These are phyloP conservation scores for Citrus unshiu DNA, from an alignment of 345 rosid species.

Conservation along the genomic window DNA sequence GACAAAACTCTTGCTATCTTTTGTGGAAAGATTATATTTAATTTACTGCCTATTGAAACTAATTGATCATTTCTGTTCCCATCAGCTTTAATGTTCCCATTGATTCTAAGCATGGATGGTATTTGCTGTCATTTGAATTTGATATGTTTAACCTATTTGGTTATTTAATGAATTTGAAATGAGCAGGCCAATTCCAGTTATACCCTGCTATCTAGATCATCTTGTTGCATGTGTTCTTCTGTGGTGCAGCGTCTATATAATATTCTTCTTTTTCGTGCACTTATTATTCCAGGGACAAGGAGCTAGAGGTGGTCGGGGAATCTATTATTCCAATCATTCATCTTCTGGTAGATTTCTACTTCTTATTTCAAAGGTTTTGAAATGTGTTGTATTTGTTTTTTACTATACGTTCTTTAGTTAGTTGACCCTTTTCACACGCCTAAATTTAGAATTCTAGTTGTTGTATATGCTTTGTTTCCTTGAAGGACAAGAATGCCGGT, in stretches of 20 bases:
- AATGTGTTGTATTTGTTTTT: background rate
- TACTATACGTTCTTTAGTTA: background rate
- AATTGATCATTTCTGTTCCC: background rate
- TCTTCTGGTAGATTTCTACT: conserved; percentile 36
- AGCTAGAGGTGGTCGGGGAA: conserved; percentile 47
- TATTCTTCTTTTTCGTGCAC: background rate
- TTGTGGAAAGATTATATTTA: background rate
- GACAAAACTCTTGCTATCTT: background rate
- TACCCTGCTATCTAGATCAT: background rate
- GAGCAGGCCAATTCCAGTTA: background rate
- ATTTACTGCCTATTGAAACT: background rate
- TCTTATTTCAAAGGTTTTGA: background rate
- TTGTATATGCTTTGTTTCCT: background rate
- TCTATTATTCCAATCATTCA: conserved; percentile 32
- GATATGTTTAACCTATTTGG: background rate
- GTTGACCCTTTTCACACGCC: too few relatives aligned
- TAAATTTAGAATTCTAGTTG: background rate
- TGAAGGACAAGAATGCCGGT: background rate
- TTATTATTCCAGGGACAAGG: conserved; percentile 40
- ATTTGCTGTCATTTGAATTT: background rate
- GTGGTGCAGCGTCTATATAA: background rate
- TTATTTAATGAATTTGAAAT: background rate
- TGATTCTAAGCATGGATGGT: background rate
- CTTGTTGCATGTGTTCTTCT: background rate
- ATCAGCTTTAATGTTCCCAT: background rate